Base-by-base conservation (phyloP, 2,329 filamentous ascomycete genomes). In the Rutstroemia sp. region DNA sequence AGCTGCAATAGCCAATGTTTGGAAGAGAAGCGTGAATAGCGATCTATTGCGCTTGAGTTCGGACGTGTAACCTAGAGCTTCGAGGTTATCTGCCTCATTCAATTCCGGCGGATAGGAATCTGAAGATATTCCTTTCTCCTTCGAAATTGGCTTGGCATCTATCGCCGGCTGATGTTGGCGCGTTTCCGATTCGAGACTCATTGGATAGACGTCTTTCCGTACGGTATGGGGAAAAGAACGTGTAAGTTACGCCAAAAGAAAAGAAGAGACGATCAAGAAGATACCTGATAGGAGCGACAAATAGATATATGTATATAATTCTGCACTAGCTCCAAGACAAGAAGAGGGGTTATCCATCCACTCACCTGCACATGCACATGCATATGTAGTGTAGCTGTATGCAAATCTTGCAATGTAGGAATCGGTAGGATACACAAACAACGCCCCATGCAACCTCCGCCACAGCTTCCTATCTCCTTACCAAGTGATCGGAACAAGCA, bases 1-100 rank as follows among this genome's bases (percentile, higher is more conserved):
- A 19, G 81, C 80, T 30, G 81, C 80, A 30, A 84, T 83, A 21
- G 81, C 80, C 7, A 85, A 71, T 0, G 78, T 78, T 67, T 84
- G 81, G 66, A 85, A 85, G 12, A 85, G 72, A 1, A 86, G 71
- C 0, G 80, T 83, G 60, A 78, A 74, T 63, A 84, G 75, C 0
- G 81, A 83, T 34, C 82, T 75, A 60, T 85, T 85, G 21, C 80
- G 77, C 19, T 68, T 71, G 18, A 86, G 71, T 63, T 82, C 79
- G 4, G 79, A 75, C 56, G 75, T 78, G 69, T 86, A 86, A 27
- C 82, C 80, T 21, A 85, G 71, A 25, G 55, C 62, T 27, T 62
- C 62, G 6, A 68, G 50, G 18, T 50, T 57, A 37, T 67, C 61
- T 34, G 61, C 39, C 21, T 67, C 65, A 39, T 63, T 58, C 7